These are phyloP conservation scores for Fusarium sp. DNA, from an alignment of 2,329 filamentous ascomycete species.

Conservation along the genomic window DNA sequence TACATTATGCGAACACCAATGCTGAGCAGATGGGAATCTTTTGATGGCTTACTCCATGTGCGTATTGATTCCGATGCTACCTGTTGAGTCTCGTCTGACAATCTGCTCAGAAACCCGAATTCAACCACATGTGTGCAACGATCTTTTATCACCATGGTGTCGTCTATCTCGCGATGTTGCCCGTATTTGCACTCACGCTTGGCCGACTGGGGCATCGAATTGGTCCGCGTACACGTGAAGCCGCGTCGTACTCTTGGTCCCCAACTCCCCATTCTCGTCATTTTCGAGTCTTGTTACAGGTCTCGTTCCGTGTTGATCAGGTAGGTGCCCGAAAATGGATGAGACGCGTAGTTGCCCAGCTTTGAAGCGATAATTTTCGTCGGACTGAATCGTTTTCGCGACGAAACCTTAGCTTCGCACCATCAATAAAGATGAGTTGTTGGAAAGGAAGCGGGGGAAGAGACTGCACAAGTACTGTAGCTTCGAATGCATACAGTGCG, in stretches of 20 bases:
- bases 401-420: constrained; percentile 34
- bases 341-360: constrained; percentile 1
- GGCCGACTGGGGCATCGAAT: constrained; percentile 18
- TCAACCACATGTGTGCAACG: constrained; percentile 8
- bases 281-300: constrained; percentile 6
- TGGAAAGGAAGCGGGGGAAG: constrained; percentile 36
- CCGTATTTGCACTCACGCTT: constrained; percentile 42
- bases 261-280: neutral
- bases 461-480: constrained; percentile 7
- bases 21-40: neutral
- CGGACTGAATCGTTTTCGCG: neutral
- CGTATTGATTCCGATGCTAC: neutral
- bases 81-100: constrained; percentile 6
- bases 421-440: constrained; percentile 6
- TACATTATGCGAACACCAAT: constrained; percentile 3
- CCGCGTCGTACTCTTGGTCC: constrained; percentile 24
- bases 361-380: neutral
- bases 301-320: neutral
- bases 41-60: neutral
- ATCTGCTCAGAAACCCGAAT: constrained; percentile 1
- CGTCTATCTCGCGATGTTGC: constrained; percentile 22
- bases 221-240: constrained; percentile 19
- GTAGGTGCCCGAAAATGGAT: neutral
- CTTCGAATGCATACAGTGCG: constrained; percentile 37
- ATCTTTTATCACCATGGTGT: constrained; percentile 10